Evolutionary conservation across 805 yeast genomes (phyloP).

Genomic region (Kazachstania kunashirensis): DNA sequence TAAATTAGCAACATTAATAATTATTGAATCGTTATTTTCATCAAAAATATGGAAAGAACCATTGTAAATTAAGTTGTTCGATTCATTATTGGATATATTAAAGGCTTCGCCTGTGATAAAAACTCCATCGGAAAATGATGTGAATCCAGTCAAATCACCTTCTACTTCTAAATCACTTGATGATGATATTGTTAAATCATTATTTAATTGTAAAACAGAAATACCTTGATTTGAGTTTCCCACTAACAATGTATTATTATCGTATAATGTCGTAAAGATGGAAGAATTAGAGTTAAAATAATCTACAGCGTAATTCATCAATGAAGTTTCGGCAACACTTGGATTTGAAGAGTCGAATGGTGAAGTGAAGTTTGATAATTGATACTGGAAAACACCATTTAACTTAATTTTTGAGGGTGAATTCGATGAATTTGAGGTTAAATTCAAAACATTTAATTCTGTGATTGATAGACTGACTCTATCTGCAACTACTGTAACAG

Average conservation of each 20-base stretch:
- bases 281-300: slow-evolving; percentile 21
- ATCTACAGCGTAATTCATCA: slow-evolving; percentile 33
- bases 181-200: slow-evolving; percentile 13
- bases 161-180: slow-evolving; percentile 7
- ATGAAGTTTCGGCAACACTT: slow-evolving; percentile 39
- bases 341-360: slow-evolving; percentile 23
- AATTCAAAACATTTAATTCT: slow-evolving; percentile 33
- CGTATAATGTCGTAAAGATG: slow-evolving; percentile 25
- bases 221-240: slow-evolving; percentile 39
- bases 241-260: slow-evolving; percentile 38
- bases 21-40: slow-evolving; percentile 3
- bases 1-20: slow-evolving; percentile 13
- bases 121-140: slow-evolving; percentile 29
- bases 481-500: slow-evolving; percentile 56
- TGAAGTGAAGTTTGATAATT: slow-evolving; percentile 52
- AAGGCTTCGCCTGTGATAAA: slow-evolving; percentile 21
- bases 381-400: slow-evolving; percentile 79
- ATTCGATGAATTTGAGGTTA: slow-evolving; percentile 7
- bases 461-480: slow-evolving; percentile 44
- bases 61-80: slow-evolving; percentile 15
- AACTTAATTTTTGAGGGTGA: slow-evolving; percentile 34
- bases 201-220: slow-evolving; percentile 24
- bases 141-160: slow-evolving; percentile 16
- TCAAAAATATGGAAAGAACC: slow-evolving; percentile 15
- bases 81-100: slow-evolving; percentile 7